Evolutionary conservation across 805 yeast genomes (phyloP), one percentile per base, ranked within the genome.

Genomic region (Saturnispora kantuleensis): DNA sequence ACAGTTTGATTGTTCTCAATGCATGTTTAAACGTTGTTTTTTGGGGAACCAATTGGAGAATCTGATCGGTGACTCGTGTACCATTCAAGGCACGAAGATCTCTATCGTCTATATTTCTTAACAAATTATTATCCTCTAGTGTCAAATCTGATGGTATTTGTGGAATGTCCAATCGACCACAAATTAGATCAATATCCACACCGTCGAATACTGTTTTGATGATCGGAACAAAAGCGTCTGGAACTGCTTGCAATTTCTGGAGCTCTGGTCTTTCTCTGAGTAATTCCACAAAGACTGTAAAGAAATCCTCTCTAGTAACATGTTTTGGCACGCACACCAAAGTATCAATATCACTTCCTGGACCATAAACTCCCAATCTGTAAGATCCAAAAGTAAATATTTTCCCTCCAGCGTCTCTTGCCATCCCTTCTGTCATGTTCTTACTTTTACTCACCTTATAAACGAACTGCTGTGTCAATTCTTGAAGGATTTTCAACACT

Each of bases 401-500:
- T 61, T 93, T 93, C 32, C 98, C 98, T 33, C 98, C 98, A 0
- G 97, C 95, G 63, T 93, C 98, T 45, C 69, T 74, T 0, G 97
- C 95, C 97, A 93, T 88, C 2, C 97, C 96, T 49, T 93, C 97
- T 31, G 88, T 79, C 96, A 93, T 88, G 58, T 90, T 89, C 57
- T 84, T 88, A 49, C 72, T 76, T 51, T 76, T 72, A 3, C 94
- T 82, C 8, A 88, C 97, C 11, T 66, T 74, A 56, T 77, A 84
- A 1, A 93, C 98, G 64, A 90, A 90, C 51, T 82, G 85, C 54
- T 81, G 76, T 0, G 84, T 76, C 55, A 93, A 57, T 50, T 76
- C 71, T 59, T 93, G 97, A 50, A 93, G 62, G 6, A 73, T 67
- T 40, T 73, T 70, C 34, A 93, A 70, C 9, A 86, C 90, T 50